Base-by-base conservation (phyloP, 2,329 filamentous ascomycete genomes). In the Diaporthe citriasiana region DNA sequence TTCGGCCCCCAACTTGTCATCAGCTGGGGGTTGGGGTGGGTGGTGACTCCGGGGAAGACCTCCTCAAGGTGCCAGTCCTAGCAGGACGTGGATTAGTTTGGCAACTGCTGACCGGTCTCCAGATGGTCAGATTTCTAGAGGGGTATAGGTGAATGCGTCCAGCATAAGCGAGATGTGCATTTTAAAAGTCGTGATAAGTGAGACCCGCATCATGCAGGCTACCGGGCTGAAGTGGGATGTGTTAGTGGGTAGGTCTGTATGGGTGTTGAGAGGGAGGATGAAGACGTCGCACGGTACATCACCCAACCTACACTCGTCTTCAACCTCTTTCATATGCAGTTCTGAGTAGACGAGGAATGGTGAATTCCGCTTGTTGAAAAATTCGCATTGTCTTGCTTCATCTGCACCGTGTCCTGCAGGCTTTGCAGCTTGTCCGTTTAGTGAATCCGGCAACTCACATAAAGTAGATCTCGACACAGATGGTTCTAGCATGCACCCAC, bases 191-290 rank as follows among this genome's bases (percentile, higher is more conserved):
- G 63, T 27, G 47, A 40, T 51, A 25, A 40, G 45, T 68, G 47
- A 68, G 63, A 68, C 63, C 45, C 45, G 60, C 71, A 57, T 57
- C 30, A 68, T 72, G 50, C 71, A 57, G 51, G 30, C 33, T 27
- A 22, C 71, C 53, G 38, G 40, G 60, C 59, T 69, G 40, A 47
- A 40, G 40, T 19, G 45, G 71, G 71, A 19, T 63, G 70, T 19
- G 38, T 25, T 13, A 1, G 57, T 12, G 25, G 12, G 33, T n/a
- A 17, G 56, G 35, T 40, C 40, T 42, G 4, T 22, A n/a, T 40
- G 12, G 8, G 45, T 22, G 19, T 47, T 22, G 45, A 19, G 25
- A 51, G 25, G n/a, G 13, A 4, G 27, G 27, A 47, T 35, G 30
- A 15, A 27, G 27, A 65, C 60, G 60, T 66, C 45, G 42, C 60